Evolutionary conservation across 2,329 filamentous ascomycete species (phyloP).

Genomic region (Trichoderma brevicompactum): DNA sequence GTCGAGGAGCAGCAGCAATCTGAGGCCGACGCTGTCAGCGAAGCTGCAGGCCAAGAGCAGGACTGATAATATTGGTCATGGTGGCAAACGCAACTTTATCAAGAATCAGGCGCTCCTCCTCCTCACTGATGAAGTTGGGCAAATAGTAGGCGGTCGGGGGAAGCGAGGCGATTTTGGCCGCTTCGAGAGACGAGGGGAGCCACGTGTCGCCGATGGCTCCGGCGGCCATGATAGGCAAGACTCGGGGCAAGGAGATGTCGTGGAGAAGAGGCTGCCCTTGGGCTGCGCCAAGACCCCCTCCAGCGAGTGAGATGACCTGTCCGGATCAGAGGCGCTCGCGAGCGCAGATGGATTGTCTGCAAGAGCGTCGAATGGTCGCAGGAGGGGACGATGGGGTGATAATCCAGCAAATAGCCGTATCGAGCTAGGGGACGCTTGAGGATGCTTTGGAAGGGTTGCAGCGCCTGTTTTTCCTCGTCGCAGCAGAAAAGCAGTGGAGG

Average conservation of each 20-base stretch:
- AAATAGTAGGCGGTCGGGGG: constrained; percentile 80
- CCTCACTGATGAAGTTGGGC: constrained; percentile 75
- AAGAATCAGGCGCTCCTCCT: constrained; percentile 74
- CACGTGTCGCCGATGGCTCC: constrained; percentile 30
- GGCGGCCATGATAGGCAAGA: constrained; percentile 15
- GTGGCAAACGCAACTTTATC: constrained; percentile 60
- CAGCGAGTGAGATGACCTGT: constrained; percentile 10
- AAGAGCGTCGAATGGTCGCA: constrained; percentile 15
- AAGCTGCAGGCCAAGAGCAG: neutral
- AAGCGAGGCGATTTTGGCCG: constrained; percentile 57
- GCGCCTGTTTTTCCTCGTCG: constrained; percentile 12
- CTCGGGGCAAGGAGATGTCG: constrained; percentile 2
- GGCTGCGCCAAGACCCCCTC: constrained; percentile 8
- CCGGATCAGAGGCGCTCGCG: constrained; percentile 2
- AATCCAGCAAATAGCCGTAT: constrained; percentile 22
- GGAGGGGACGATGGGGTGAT: constrained; percentile 16
- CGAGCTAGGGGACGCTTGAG: constrained; percentile 2
- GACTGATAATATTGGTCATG: neutral
- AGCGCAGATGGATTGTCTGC: constrained; percentile 9
- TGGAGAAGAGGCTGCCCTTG: neutral
- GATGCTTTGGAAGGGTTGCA: constrained; percentile 14
- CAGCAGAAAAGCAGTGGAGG: neutral
- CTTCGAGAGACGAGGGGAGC: constrained; percentile 56
- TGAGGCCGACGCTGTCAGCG: constrained; percentile 34
- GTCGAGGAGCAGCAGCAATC: constrained; percentile 68